Evolutionary conservation across 2,329 filamentous ascomycete genomes (phyloP).

Genomic region (Penicillium olsonii): DNA sequence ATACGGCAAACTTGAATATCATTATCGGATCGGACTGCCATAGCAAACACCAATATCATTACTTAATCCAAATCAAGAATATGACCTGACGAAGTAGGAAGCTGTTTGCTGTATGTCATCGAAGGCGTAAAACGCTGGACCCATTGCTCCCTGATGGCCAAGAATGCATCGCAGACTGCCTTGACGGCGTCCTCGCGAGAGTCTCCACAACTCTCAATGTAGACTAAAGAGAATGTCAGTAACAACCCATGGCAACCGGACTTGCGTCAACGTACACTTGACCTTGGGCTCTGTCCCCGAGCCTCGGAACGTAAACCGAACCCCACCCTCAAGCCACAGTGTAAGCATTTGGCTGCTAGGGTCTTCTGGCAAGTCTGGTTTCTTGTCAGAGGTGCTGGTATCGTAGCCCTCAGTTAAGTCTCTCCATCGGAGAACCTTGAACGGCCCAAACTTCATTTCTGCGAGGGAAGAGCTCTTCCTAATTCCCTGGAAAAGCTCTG

Average conservation of each 20-base stretch:
- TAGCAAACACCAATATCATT: neutral
- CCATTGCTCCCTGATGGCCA: constrained; percentile 42
- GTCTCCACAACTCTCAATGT: constrained; percentile 44
- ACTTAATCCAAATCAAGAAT: constrained; percentile 27
- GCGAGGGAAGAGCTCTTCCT: constrained; percentile 47
- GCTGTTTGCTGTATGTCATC: constrained; percentile 38
- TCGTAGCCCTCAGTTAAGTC: constrained; percentile 64
- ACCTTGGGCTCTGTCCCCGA: constrained; percentile 69
- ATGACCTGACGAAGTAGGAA: constrained; percentile 42
- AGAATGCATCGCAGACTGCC: constrained; percentile 41
- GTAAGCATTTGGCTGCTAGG: constrained; percentile 65
- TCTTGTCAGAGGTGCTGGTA: constrained; percentile 54
- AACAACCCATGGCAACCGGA: neutral
- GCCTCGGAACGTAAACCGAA: constrained; percentile 61
- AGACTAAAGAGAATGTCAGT: constrained; percentile 28
- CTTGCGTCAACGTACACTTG: constrained; percentile 49
- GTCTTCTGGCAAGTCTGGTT: constrained; percentile 59
- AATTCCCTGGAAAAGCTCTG: constrained; percentile 57
- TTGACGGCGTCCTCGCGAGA: constrained; percentile 38
- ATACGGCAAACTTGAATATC: too few relatives aligned
- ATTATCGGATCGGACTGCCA: too few relatives aligned
- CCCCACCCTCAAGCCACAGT: constrained; percentile 54
- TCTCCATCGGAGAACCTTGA: constrained; percentile 59
- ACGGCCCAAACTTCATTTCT: constrained; percentile 51
- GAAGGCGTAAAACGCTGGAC: constrained; percentile 39